Evolutionary conservation across 345 rosid genomes (phyloP).

Genomic region (Diplotaxis tenuifolia): DNA sequence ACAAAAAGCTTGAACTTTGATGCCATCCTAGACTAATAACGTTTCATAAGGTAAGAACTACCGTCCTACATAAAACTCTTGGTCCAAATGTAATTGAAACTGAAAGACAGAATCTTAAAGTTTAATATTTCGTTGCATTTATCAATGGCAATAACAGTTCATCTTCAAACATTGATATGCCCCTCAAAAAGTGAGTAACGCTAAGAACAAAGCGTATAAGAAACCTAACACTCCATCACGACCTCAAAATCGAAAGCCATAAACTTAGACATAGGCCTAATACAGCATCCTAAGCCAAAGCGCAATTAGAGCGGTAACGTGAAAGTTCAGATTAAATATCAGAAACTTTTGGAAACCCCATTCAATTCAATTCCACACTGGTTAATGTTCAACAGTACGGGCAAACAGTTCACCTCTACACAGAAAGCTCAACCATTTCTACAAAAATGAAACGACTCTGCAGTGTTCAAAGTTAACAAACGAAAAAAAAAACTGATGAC

Average conservation of each 20-base stretch:
- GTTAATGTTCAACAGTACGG: not conserved
- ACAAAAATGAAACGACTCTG: constrained; percentile 12
- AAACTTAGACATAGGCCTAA: not conserved
- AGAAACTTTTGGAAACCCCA: constrained; percentile 9
- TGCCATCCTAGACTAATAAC: not conserved
- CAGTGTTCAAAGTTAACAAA: constrained; percentile 32
- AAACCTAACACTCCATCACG: constrained; percentile 1
- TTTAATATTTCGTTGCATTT: not conserved
- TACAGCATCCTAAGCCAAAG: constrained; percentile 36
- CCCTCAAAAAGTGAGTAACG: not conserved
- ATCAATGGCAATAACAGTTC: not conserved
- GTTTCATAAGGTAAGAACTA: not conserved
- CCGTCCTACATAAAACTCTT: not conserved
- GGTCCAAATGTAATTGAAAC: not conserved
- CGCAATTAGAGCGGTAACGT: not conserved
- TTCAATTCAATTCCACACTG: not conserved
- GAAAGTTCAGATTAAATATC: not conserved
- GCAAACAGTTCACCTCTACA: constrained; percentile 10
- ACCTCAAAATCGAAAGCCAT: constrained; percentile 14
- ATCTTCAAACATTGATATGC: not conserved
- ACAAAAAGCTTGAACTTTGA: constrained; percentile 4
- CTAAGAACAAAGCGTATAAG: not conserved
- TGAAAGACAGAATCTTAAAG: not conserved
- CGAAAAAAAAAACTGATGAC: constrained; percentile 3
- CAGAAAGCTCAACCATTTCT: constrained; percentile 43